Evolutionary conservation across 768 basidiomycete species (phyloP).

Genomic region (Amanita molliuscula): DNA sequence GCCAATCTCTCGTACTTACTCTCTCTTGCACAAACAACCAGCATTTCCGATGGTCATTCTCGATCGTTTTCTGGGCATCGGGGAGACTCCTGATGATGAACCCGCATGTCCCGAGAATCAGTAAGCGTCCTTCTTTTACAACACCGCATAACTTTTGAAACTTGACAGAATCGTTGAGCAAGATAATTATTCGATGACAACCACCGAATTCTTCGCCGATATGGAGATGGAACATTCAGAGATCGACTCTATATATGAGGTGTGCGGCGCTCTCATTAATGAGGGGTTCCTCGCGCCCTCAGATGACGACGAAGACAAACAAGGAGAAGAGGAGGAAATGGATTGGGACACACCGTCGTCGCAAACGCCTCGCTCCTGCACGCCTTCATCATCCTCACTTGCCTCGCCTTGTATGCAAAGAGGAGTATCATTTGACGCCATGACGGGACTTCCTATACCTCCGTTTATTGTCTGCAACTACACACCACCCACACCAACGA

Average conservation of each 20-base stretch:
- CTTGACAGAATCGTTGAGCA: not conserved
- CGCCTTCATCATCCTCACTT: not conserved
- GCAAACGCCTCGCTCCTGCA: not conserved
- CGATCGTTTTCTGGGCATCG: not conserved
- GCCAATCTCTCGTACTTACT: not conserved
- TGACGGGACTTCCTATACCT: not conserved
- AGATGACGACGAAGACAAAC: not conserved
- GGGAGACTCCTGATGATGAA: not conserved
- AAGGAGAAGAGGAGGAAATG: not conserved
- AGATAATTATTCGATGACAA: not conserved
- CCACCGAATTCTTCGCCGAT: slow-evolving; percentile 1
- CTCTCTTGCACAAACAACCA: not conserved
- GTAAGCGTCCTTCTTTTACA: not conserved
- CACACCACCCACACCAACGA: not conserved
- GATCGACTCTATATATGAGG: not conserved
- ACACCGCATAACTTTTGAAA: not conserved
- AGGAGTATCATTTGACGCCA: not conserved
- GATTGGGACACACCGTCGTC: not conserved
- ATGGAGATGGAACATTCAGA: not conserved
- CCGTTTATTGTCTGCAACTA: not conserved
- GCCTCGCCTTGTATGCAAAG: not conserved
- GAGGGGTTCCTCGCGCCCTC: not conserved
- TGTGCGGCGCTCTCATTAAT: not conserved
- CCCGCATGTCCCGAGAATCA: not conserved
- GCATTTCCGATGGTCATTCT: not conserved